Base-by-base conservation (phyloP, 2,329 filamentous ascomycete genomes). In the Cladosporium sp. region DNA sequence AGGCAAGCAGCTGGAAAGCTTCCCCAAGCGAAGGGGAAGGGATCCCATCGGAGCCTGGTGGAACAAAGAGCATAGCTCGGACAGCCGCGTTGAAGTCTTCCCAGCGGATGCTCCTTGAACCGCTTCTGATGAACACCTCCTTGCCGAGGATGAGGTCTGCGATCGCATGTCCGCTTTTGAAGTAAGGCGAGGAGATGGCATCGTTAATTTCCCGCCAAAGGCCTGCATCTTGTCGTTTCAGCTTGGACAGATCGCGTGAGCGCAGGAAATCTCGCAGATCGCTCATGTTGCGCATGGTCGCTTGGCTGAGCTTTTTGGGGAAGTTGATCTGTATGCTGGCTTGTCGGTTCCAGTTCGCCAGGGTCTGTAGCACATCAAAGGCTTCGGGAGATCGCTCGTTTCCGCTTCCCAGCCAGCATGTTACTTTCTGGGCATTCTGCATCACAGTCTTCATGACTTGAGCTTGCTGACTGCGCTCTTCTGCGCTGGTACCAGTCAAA, bases 401-500 rank as follows among this genome's bases (percentile, higher is more conserved):
- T 3, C 65, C 59, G 2, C 52, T 21, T 5, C 44, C 47, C 41
- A 62, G 18, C 24, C 38, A 66, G 30, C 51, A 57, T 24, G n/a
- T 51, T 14, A 59, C 55, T 11, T 18, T 51, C 8, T 32, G 49
- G 8, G 59, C 38, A 2, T 64, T 64, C 15, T 64, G 32, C 21
- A 66, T n/a, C 8, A 66, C 51, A n/a, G 47, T 24, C 21, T 58
- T 64, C 59, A 58, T 64, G 28, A 51, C 59, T 11, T 34, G 28
- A 47, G 65, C 65, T 51, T 63, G 59, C 28, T 49, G 47, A 36
- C 59, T 66, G 4, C 65, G 65, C 41, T 66, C 59, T 52, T 66
- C 51, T 7, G 36, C 30, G 30, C 51, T 66, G 41, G 30, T 38
- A 12, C 65, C 65, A 7, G 60, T 54, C 34, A 66, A 41, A 28